Evolutionary conservation across 164 flowering plant genomes (phyloP), one percentile per base, ranked within the genome.

Genomic region (Hamamelis virginiana): DNA sequence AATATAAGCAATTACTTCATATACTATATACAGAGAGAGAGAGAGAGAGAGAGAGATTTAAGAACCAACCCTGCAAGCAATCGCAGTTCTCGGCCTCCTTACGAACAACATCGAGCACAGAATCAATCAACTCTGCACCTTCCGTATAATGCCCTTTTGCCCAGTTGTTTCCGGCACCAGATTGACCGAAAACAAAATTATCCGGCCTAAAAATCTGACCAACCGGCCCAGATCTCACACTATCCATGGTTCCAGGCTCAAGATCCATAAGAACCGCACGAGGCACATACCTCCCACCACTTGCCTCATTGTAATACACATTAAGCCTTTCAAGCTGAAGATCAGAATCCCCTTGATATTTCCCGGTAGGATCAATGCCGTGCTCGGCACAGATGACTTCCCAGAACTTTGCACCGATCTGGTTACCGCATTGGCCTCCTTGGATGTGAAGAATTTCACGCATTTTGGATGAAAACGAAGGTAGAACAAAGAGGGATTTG

Each of bases 371-470:
- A 47, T 86, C 87, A 25, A 86, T 79, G 26, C 88, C 88, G 74
- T 82, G 88, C 70, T 84, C 85, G 56, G 80, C 85, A 52, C 85
- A 84, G 23, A 80, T 73, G 43, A 77, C 83, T 23, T 81, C 85
- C 88, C 88, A 82, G 72, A 83, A 83, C 83, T 81, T 83, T 64
- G 85, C 68, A 0, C 86, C 88, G 70, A 84, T 84, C 77, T 84
- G 88, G 84, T 84, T 84, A 13, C 88, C 88, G 70, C 86, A 84
- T 65, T 84, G 85, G 56, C 88, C 89, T 13, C 86, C 89, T 48
- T 86, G 87, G 41, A 84, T 72, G 74, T 86, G 87, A 52, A 84
- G 84, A 69, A 84, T 86, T 67, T 82, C 89, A 48, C 89, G 77
- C 86, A 84, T 84, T 59, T 77, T 74, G 23, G 64, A 9, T 9